A percentile compares a stretch with the other conserved stretches of the same genome.
These are phyloP conservation scores for Phytophthora crassamura DNA, from an alignment of 352 stramenopile genomes.

Conservation along the genomic window DNA sequence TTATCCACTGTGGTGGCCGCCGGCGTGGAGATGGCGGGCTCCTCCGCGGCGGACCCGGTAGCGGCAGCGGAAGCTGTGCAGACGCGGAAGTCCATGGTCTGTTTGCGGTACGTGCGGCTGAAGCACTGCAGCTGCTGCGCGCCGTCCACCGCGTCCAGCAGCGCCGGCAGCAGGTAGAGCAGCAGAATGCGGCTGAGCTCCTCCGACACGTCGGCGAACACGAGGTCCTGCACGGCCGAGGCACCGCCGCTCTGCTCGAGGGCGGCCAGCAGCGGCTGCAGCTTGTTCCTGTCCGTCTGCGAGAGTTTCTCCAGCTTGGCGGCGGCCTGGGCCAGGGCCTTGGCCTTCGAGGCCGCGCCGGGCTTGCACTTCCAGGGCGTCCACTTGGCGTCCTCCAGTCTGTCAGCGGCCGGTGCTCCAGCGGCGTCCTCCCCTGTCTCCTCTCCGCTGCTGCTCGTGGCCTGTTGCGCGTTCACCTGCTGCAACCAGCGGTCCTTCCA, in stretches of 20 bases:
- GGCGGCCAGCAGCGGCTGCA: conserved; percentile 50
- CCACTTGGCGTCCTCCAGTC: conserved; percentile 33
- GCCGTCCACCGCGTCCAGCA: conserved; percentile 43
- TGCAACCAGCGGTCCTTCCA: conserved; percentile 80
- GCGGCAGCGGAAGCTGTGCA: conserved; percentile 5
- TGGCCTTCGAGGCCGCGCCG: conserved; percentile 14
- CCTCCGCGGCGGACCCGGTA: neutral
- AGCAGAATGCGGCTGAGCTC: conserved; percentile 66
- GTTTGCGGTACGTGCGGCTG: conserved; percentile 63
- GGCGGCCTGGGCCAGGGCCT: conserved; percentile 43
- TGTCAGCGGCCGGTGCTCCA: conserved; percentile 4
- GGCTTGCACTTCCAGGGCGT: conserved; percentile 46
- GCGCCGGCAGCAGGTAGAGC: conserved; percentile 58
- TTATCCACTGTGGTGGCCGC: conserved; percentile 10
- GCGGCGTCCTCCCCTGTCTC: neutral
- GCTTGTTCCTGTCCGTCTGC: conserved; percentile 49
- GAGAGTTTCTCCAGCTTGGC: conserved; percentile 62
- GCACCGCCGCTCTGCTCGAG: conserved; percentile 27
- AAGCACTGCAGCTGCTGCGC: conserved; percentile 51
- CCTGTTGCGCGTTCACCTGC: conserved; percentile 42
- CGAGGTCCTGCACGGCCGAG: conserved; percentile 39
- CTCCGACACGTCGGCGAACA: conserved; percentile 59
- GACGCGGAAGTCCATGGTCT: conserved; percentile 72
- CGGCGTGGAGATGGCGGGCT: neutral
- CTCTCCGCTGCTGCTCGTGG: conserved; percentile 9